Evolutionary conservation across 495 filamentous ascomycete species (phyloP).

Genomic region (Baudoinia panamericana): DNA sequence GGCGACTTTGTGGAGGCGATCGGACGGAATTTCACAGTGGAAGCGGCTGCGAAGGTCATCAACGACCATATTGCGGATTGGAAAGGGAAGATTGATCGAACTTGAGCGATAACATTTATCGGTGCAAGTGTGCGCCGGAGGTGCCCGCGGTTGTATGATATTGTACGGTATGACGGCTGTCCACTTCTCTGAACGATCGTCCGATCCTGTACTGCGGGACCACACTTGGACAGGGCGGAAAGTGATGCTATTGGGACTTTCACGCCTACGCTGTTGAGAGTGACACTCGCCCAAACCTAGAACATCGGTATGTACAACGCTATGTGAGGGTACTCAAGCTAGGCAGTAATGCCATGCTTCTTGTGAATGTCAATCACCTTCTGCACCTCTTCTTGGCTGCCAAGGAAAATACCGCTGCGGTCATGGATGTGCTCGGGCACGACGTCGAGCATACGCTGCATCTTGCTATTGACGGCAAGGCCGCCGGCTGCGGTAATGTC

Average conservation of each 20-base stretch:
- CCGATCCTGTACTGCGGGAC: too few relatives aligned
- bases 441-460: conserved; percentile 79
- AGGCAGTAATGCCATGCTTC: conserved; percentile 29
- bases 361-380: conserved; percentile 70
- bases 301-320: neutral
- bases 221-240: too few relatives aligned
- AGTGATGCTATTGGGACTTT: too few relatives aligned
- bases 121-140: neutral
- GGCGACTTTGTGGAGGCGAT: conserved; percentile 97
- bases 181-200: neutral
- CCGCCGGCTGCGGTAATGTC: conserved; percentile 55
- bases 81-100: conserved; percentile 42
- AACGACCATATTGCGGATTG: conserved; percentile 82
- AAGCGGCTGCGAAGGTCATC: conserved; percentile 73
- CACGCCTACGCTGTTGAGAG: too few relatives aligned
- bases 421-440: conserved; percentile 92
- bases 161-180: neutral
- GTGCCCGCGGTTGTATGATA: neutral
- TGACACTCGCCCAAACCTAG: too few relatives aligned
- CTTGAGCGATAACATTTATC: conserved; percentile 4
- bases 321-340: neutral
- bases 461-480: conserved; percentile 75
- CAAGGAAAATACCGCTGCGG: conserved; percentile 88
- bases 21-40: conserved; percentile 82
- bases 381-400: conserved; percentile 85